Conservation (phyloP, 352 stramenopile genomes). For the Globisporangium spinosum region DNA sequence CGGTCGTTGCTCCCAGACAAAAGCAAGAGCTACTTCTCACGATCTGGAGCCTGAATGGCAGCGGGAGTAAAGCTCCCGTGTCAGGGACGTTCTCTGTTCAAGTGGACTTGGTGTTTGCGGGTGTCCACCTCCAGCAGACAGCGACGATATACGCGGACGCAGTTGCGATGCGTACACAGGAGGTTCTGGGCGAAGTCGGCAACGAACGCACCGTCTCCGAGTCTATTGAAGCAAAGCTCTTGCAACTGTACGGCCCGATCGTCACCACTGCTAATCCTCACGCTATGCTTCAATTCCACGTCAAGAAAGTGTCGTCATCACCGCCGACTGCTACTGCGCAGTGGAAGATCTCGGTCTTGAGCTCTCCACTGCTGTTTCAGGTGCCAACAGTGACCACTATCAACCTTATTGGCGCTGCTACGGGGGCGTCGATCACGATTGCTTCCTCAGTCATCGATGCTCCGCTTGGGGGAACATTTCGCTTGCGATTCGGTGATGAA, state of each 20-base stretch:
- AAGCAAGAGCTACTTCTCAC: slow-evolving; percentile 14
- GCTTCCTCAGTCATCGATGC: slow-evolving; percentile 1
- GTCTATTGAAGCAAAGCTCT: slow-evolving; percentile 32
- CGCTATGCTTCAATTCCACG: slow-evolving; percentile 19
- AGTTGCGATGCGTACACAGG: slow-evolving; percentile 27
- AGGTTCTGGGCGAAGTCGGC: slow-evolving; percentile 24
- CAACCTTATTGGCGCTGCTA: slow-evolving; percentile 8
- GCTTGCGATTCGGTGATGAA: slow-evolving; percentile 24
- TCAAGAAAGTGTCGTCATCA: slow-evolving; percentile 12
- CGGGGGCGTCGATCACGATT: not conserved
- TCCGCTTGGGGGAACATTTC: slow-evolving; percentile 26
- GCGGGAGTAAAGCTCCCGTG: not conserved
- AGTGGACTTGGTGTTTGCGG: slow-evolving; percentile 5
- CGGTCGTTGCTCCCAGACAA: slow-evolving; percentile 6
- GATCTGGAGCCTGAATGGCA: slow-evolving; percentile 12
- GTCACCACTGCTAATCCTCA: not conserved
- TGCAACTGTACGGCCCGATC: slow-evolving; percentile 17
- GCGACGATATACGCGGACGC: slow-evolving; percentile 25
- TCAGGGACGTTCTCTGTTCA: slow-evolving; percentile 27
- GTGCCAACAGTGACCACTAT: slow-evolving; percentile 1
- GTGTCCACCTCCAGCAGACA: not conserved
- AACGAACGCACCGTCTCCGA: slow-evolving; percentile 22
- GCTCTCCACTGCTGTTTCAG: slow-evolving; percentile 7
- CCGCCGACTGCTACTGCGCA: not conserved
- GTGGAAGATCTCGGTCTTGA: slow-evolving; percentile 15